phyloP scores from a whole-genome alignment of 2,329 filamentous ascomycete species.

The Talaromyces atroroseus region DNA sequence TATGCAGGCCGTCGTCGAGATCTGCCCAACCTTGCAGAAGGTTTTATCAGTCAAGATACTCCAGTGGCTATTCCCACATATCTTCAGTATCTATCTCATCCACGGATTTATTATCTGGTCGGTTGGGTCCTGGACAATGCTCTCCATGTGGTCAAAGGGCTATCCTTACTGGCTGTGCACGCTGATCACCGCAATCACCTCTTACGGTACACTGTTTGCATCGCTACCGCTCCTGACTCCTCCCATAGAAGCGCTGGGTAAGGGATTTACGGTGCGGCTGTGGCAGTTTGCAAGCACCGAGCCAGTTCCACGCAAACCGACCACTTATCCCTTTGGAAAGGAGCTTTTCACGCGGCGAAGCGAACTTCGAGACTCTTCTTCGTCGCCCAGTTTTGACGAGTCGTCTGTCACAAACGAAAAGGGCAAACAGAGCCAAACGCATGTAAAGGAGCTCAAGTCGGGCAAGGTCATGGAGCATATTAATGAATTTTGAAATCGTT shows the following conservation, averaged over 20 bases:
- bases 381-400: background rate
- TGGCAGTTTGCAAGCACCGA: conserved; percentile 16
- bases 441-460: conserved; percentile 1
- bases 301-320: conserved; percentile 15
- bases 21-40: conserved; percentile 36
- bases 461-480: background rate
- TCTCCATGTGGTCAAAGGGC: conserved; percentile 16
- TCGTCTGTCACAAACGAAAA: background rate
- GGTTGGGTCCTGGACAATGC: conserved; percentile 20
- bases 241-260: conserved; percentile 17
- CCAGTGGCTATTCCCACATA: conserved; percentile 43
- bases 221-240: conserved; percentile 20
- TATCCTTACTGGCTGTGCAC: conserved; percentile 22
- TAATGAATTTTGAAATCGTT: background rate
- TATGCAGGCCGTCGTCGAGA: conserved; percentile 31
- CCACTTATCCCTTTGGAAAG: conserved; percentile 15
- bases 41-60: conserved; percentile 36
- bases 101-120: conserved; percentile 37
- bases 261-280: conserved; percentile 14
- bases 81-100: conserved; percentile 47
- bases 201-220: conserved; percentile 17
- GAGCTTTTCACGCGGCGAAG: conserved; percentile 12
- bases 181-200: conserved; percentile 18
- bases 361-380: background rate
- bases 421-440: background rate